A percentile compares a stretch with the other conserved stretches of the same genome.
phyloP scores from a whole-genome alignment of 2,329 filamentous ascomycete genomes.

The Xylaria sp. region DNA sequence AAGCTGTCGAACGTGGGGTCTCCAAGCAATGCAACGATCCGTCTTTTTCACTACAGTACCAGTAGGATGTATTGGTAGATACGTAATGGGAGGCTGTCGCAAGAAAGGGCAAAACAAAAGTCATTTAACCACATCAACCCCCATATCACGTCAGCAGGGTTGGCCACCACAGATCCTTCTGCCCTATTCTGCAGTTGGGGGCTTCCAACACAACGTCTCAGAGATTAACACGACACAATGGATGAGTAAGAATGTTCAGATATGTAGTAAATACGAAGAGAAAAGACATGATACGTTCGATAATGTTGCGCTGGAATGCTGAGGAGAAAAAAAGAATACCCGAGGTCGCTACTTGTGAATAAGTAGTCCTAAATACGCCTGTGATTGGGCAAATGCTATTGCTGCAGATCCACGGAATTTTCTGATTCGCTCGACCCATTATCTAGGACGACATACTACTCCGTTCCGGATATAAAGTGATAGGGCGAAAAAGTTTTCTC shows the following conservation, averaged over 20 bases:
- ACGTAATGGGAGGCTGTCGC: background rate
- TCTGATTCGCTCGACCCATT: conserved; percentile 20
- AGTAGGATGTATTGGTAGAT: background rate
- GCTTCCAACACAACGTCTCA: background rate
- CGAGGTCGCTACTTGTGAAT: no score
- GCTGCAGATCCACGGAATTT: conserved; percentile 6
- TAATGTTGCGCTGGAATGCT: background rate
- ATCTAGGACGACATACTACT: background rate
- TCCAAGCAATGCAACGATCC: conserved; percentile 25
- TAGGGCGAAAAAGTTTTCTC: conserved; percentile 11
- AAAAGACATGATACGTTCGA: background rate
- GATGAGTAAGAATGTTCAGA: background rate
- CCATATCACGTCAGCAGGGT: conserved; percentile 39
- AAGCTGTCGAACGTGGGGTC: conserved; percentile 38
- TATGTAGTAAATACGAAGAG: background rate
- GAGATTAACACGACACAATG: background rate
- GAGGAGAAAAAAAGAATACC: background rate
- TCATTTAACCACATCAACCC: conserved; percentile 26
- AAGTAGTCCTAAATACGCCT: background rate
- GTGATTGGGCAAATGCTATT: conserved; percentile 17
- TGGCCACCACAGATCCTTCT: conserved; percentile 6
- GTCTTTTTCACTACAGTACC: background rate
- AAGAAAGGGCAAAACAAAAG: background rate
- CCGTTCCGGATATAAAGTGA: conserved; percentile 9
- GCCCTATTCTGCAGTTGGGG: conserved; percentile 11